phyloP scores from a whole-genome alignment of 805 yeast genomes.

The Pichia heedii region DNA sequence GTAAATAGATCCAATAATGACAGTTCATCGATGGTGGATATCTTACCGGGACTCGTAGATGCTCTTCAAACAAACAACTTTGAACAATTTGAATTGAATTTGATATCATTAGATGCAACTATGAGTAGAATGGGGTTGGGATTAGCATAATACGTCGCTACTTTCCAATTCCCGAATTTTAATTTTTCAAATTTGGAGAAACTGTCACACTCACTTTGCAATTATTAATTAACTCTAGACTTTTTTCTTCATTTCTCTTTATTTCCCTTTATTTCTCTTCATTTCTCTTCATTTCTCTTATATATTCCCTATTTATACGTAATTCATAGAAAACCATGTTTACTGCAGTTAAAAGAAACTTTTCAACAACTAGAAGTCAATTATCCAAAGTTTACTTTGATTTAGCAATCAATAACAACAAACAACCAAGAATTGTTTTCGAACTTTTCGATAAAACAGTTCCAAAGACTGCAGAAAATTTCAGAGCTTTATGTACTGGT shows the following conservation, averaged over 20 bases:
- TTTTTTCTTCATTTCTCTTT: not conserved
- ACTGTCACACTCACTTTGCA: conserved; percentile 15
- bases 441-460: conserved; percentile 82
- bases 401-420: conserved; percentile 45
- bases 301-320: not conserved
- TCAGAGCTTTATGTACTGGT: conserved; percentile 84
- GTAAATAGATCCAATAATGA: not conserved
- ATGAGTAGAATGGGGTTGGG: not conserved
- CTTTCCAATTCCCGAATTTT: too few relatives aligned
- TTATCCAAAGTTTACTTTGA: conserved; percentile 49
- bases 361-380: conserved; percentile 38
- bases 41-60: conserved; percentile 53
- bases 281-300: not conserved
- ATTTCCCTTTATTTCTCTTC: not conserved
- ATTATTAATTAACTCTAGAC: too few relatives aligned
- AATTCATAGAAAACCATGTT: conserved; percentile 1
- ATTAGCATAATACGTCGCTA: not conserved
- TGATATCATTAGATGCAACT: not conserved
- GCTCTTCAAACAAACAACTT: conserved; percentile 38
- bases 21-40: not conserved
- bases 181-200: too few relatives aligned
- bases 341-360: conserved; percentile 32
- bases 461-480: conserved; percentile 94
- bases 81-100: conserved; percentile 16
- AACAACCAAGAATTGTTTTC: conserved; percentile 58